Evolutionary conservation across 2,329 filamentous ascomycete species (phyloP).

Genomic region (Penicillium sp.): DNA sequence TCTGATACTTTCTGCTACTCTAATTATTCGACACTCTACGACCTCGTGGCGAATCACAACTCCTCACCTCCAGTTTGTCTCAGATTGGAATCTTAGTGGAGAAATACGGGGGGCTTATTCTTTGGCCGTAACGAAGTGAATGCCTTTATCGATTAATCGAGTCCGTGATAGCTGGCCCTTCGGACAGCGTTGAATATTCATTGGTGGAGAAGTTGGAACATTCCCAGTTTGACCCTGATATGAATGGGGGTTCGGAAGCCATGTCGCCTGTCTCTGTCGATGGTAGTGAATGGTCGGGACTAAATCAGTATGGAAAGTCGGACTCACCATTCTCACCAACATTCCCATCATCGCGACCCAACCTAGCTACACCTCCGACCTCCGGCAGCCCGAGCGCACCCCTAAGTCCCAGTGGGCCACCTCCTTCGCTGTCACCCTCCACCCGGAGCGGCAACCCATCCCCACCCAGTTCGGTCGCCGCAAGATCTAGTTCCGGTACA

Average conservation of each 20-base stretch:
- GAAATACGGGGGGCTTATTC: conserved; percentile 2
- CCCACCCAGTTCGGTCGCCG: conserved; percentile 80
- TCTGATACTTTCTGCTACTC: conserved; percentile 2
- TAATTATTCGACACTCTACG: neutral
- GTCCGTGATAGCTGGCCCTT: neutral
- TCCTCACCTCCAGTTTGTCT: conserved; percentile 10
- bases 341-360: conserved; percentile 47
- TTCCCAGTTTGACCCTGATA: conserved; percentile 40
- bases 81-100: conserved; percentile 16
- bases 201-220: conserved; percentile 1
- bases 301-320: conserved; percentile 61
- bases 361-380: conserved; percentile 66
- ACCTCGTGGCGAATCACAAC: neutral
- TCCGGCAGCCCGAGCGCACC: conserved; percentile 59
- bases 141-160: conserved; percentile 1
- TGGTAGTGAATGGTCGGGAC: conserved; percentile 76
- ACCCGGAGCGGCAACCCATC: conserved; percentile 59
- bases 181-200: conserved; percentile 5
- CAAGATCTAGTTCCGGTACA: conserved; percentile 72
- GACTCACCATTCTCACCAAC: conserved; percentile 45
- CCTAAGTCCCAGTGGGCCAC: conserved; percentile 56
- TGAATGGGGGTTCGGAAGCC: conserved; percentile 72
- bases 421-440: conserved; percentile 14
- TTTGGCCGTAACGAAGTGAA: conserved; percentile 1
- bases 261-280: conserved; percentile 78